Conservation (phyloP, 306 rosid genomes). For the Fragaria nilgerrensis region DNA sequence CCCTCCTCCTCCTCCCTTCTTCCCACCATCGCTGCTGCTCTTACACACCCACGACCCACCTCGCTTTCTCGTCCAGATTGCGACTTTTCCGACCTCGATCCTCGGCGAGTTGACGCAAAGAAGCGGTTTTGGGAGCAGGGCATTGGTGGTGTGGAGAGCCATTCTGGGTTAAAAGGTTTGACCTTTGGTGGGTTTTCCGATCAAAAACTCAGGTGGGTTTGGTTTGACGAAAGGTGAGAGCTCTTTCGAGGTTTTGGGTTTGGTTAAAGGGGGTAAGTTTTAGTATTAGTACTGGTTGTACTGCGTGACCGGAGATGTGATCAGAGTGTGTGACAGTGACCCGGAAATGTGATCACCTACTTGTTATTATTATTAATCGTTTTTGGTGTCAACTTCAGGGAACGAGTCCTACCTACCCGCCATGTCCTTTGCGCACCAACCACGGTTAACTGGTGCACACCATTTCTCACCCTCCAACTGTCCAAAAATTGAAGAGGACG, state of each 20-base stretch:
- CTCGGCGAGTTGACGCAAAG: not conserved
- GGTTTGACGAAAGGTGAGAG: not conserved
- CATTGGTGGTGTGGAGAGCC: slow-evolving; percentile 27
- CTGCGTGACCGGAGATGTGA: not conserved
- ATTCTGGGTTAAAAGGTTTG: not conserved
- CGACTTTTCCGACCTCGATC: not conserved
- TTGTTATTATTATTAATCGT: not conserved
- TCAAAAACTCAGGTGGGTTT: not conserved
- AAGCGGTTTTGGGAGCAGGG: slow-evolving; percentile 10
- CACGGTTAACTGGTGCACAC: not conserved
- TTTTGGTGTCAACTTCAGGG: not conserved
- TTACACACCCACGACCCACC: slow-evolving; percentile 18
- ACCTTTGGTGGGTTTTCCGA: not conserved
- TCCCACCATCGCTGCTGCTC: slow-evolving; percentile 25
- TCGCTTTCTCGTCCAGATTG: slow-evolving; percentile 11
- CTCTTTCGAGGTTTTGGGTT: not conserved
- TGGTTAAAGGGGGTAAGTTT: not conserved
- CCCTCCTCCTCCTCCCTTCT: slow-evolving; percentile 46
- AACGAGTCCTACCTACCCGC: not conserved
- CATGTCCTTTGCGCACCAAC: not conserved
- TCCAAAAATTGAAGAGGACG: not conserved
- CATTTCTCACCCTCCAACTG: not conserved
- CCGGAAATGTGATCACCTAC: not conserved
- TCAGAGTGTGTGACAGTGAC: not conserved
- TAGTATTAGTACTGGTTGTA: not conserved